Percentiles rank a stretch among this genome's conserved stretches.
Evolutionary conservation across 805 yeast genomes (phyloP).

Genomic region (Metschnikowia sp.): DNA sequence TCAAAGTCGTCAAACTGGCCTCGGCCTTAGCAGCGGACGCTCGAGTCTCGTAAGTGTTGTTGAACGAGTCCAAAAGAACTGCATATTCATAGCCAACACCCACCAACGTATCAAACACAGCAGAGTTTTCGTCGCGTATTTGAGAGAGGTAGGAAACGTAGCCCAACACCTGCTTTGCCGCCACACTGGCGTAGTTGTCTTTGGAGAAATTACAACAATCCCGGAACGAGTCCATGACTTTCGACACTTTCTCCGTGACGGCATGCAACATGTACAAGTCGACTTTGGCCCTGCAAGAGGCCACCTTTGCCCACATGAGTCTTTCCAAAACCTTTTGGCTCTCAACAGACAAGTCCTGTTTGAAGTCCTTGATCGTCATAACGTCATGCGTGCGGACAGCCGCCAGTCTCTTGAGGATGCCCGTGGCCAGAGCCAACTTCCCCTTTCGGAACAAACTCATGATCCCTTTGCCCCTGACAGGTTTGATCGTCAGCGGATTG

Average conservation of each 20-base stretch:
- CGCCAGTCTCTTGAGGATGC: no score
- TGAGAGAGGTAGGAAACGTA: background rate
- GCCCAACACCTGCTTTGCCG: background rate
- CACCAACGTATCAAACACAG: background rate
- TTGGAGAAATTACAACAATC: background rate
- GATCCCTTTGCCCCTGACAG: no score
- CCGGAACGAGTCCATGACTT: background rate
- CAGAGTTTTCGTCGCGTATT: background rate
- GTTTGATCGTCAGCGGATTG: no score
- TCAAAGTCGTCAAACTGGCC: background rate
- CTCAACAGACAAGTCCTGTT: background rate
- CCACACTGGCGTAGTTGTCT: conserved; percentile 1
- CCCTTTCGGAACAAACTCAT: no score
- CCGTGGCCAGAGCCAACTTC: no score
- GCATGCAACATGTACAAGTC: background rate
- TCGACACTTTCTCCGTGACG: no score
- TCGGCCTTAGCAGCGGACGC: background rate
- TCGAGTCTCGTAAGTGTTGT: background rate
- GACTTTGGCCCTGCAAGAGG: background rate
- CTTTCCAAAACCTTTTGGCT: background rate
- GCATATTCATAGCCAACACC: background rate
- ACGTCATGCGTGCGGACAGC: no score
- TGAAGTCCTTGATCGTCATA: no score
- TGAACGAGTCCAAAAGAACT: background rate
- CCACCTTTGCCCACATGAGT: background rate